A percentile compares a stretch with the other conserved stretches of the same genome.
These are phyloP conservation scores for Tulasnella calospora DNA, from an alignment of 768 basidiomycete species.

Conservation along the genomic window DNA sequence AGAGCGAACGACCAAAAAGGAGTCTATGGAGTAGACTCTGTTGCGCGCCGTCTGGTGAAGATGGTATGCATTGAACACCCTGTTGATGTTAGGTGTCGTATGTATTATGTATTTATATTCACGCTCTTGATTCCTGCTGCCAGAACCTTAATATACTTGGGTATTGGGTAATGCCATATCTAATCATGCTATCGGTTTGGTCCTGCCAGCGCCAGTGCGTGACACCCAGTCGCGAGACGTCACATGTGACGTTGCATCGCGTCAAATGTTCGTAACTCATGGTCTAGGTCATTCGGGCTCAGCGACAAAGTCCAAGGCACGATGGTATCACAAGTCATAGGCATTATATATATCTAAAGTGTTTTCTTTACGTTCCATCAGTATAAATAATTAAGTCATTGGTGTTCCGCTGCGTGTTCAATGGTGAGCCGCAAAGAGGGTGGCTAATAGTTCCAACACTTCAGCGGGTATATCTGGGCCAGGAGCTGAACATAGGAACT, in stretches of 20 bases:
- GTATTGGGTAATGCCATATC: background rate
- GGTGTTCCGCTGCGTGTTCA: background rate
- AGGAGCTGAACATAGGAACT: background rate
- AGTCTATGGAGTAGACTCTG: background rate
- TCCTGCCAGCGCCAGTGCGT: background rate
- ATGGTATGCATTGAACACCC: background rate
- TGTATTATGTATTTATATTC: background rate
- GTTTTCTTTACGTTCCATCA: too few species aligned
- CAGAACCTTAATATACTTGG: background rate
- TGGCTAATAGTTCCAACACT: background rate
- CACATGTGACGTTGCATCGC: background rate
- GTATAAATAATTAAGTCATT: too few species aligned
- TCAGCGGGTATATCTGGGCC: background rate
- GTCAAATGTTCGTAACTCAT: too few species aligned
- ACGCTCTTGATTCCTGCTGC: background rate
- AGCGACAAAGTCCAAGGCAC: too few species aligned
- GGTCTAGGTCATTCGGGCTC: too few species aligned
- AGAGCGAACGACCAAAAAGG: slow-evolving; percentile 1
- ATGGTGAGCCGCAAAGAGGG: background rate
- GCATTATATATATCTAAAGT: too few species aligned
- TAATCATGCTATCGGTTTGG: background rate
- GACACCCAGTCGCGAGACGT: background rate
- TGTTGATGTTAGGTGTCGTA: background rate
- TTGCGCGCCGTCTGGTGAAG: background rate
- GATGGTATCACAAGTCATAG: too few species aligned